Percentiles rank a stretch among this genome's conserved stretches.
Evolutionary conservation across 495 filamentous ascomycete genomes (phyloP).

Genomic region (Glarea lozoyensis): DNA sequence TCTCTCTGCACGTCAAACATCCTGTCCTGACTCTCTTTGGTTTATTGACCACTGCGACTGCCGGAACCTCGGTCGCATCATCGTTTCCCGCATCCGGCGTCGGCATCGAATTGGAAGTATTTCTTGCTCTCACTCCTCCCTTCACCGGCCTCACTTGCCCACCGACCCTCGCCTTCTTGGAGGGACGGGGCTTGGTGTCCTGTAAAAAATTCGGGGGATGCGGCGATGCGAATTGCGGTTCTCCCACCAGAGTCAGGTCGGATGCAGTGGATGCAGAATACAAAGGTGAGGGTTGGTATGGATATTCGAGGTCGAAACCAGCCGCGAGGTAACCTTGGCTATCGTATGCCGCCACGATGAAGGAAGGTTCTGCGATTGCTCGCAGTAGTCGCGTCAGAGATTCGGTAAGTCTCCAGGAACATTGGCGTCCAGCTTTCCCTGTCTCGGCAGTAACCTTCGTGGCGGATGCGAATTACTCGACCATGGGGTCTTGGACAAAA

Average conservation of each 20-base stretch:
- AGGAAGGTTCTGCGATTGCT: constrained; percentile 19
- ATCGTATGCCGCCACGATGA: constrained; percentile 21
- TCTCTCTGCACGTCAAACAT: constrained; percentile 68
- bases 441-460: neutral
- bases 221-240: constrained; percentile 16
- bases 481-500: no score
- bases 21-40: constrained; percentile 66
- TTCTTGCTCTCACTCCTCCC: constrained; percentile 1
- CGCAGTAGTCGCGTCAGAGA: constrained; percentile 12
- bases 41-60: constrained; percentile 35
- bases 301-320: constrained; percentile 17
- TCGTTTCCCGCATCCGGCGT: constrained; percentile 6
- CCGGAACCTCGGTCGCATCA: constrained; percentile 16
- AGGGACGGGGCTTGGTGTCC: constrained; percentile 3
- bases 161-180: constrained; percentile 19
- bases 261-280: constrained; percentile 18
- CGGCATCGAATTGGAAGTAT: constrained; percentile 14
- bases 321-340: constrained; percentile 17
- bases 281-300: constrained; percentile 18
- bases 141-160: constrained; percentile 11
- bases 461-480: no score
- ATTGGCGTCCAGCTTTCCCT: constrained; percentile 9
- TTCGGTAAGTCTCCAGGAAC: constrained; percentile 4
- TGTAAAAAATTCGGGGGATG: no score
- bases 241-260: constrained; percentile 15